Base-by-base conservation (phyloP, 768 basidiomycete species). In the Ephemerocybe angulata region DNA sequence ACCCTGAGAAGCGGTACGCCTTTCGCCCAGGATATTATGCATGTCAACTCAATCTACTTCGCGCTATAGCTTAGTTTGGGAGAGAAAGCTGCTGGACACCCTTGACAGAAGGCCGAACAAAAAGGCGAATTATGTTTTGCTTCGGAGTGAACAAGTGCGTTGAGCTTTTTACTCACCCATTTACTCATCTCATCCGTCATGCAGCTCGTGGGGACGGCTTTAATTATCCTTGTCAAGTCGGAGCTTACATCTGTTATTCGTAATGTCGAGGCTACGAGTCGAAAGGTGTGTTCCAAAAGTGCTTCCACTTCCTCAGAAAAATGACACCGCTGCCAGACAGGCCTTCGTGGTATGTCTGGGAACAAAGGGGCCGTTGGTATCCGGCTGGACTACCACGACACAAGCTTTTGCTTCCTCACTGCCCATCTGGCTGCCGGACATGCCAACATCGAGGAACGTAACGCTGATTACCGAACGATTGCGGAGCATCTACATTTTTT, bases 401-500 rank as follows among this genome's bases (percentile, higher is more conserved):
- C 95, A 8, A 88, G 83, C 53, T 88, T 98, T 63, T 99, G 97
- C 72, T 95, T 98, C 72, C 68, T 99, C 58, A 98, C 96, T 8
- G 93, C 92, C 3, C 97, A 98, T 70, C 80, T 98, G 38, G 95
- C 97, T 15, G 95, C 97, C n/a, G 97, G 97, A 6, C 94, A 97
- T 64, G 65, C 80, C 5, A 96, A 96, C 63, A 76, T 93, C 3
- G 87, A 88, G 30, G 97, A 98, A 67, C 82, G 97, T 25, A 94
- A 98, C 63, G 80, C 86, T 11, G 97, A 99, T 70, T 98, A 94
- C 64, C 76, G 80, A 52, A 98, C 97, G 5, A 96, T 99, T 52
- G 77, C 77, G 10, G 79, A 81, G 48, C 92, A 89, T 1, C 67
- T 99, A 30, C 88, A 91, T 57, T 99, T 99, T 68, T 78, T 87